Conservation (phyloP, 2,329 filamentous ascomycete species). For the Lasiodiplodia sp. region DNA sequence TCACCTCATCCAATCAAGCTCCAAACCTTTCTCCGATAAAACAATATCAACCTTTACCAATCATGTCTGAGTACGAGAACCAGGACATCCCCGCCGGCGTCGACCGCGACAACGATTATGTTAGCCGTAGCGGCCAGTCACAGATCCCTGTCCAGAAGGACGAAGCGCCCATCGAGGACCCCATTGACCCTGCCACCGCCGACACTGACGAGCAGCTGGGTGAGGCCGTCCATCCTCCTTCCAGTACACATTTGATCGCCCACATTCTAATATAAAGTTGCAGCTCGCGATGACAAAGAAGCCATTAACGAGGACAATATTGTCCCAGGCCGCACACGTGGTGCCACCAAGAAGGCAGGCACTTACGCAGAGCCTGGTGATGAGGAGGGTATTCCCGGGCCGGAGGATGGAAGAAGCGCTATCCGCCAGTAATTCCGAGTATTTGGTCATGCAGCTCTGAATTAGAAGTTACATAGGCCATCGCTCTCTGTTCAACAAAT, state of each 20-base stretch:
- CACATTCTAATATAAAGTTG: not conserved
- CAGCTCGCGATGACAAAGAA: slow-evolving; percentile 57
- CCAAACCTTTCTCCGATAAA: not conserved
- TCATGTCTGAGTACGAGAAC: not conserved
- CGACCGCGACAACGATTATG: slow-evolving; percentile 54
- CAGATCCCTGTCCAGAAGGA: slow-evolving; percentile 58
- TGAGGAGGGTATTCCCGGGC: slow-evolving; percentile 54
- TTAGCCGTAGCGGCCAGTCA: slow-evolving; percentile 54
- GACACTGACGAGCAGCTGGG: slow-evolving; percentile 58
- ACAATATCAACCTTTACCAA: not conserved
- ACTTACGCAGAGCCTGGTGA: slow-evolving; percentile 60
- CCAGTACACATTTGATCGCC: not conserved
- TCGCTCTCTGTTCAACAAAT: too few relatives aligned
- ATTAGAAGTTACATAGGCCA: not conserved
- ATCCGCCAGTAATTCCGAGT: slow-evolving; percentile 28
- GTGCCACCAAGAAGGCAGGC: slow-evolving; percentile 54
- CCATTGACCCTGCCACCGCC: slow-evolving; percentile 51
- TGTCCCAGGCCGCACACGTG: slow-evolving; percentile 52
- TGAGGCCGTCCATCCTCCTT: slow-evolving; percentile 37
- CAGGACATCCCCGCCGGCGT: slow-evolving; percentile 43
- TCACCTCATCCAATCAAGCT: not conserved
- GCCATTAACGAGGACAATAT: slow-evolving; percentile 59
- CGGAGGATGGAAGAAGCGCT: slow-evolving; percentile 44
- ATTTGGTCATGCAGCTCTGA: not conserved
- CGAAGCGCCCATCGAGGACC: slow-evolving; percentile 54